A percentile compares a stretch with the other conserved stretches of the same genome.
Conservation (phyloP, 306 rosid species). For the Trifolium fragiferum region DNA sequence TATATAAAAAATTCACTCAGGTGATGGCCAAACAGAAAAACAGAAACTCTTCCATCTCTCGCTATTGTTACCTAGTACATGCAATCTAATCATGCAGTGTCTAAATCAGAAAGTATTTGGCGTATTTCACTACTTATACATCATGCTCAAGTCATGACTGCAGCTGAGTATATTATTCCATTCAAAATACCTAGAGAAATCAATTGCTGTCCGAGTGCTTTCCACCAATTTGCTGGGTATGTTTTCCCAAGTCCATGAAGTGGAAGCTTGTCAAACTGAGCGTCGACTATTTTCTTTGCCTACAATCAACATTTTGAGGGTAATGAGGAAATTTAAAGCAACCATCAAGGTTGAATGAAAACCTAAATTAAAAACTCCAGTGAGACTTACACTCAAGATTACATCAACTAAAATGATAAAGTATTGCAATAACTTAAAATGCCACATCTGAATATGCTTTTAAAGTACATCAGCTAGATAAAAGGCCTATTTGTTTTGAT, state of each 20-base stretch:
- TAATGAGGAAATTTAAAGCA: constrained; percentile 31
- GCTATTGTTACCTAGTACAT: constrained; percentile 4
- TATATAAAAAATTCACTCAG: constrained; percentile 13
- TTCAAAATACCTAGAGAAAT: constrained; percentile 63
- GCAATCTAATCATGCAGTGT: not conserved
- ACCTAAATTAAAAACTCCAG: constrained; percentile 18
- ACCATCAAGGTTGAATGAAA: constrained; percentile 20
- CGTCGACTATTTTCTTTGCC: constrained; percentile 72
- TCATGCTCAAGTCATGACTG: constrained; percentile 31
- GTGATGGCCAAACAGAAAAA: constrained; percentile 23
- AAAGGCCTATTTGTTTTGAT: constrained; percentile 28
- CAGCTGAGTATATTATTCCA: constrained; percentile 30
- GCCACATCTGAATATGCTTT: not conserved
- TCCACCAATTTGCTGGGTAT: constrained; percentile 89
- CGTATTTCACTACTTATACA: not conserved
- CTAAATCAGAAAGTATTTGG: constrained; percentile 6
- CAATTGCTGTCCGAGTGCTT: constrained; percentile 77
- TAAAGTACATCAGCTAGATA: not conserved
- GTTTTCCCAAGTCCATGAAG: constrained; percentile 90
- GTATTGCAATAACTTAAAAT: constrained; percentile 6
- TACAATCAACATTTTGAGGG: constrained; percentile 49
- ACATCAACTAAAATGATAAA: constrained; percentile 19
- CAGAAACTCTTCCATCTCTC: constrained; percentile 18
- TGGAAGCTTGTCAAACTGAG: constrained; percentile 81
- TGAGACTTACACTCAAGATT: not conserved